phyloP scores from a whole-genome alignment of 2,329 filamentous ascomycete genomes.

The Scedosporium aurantiacum region DNA sequence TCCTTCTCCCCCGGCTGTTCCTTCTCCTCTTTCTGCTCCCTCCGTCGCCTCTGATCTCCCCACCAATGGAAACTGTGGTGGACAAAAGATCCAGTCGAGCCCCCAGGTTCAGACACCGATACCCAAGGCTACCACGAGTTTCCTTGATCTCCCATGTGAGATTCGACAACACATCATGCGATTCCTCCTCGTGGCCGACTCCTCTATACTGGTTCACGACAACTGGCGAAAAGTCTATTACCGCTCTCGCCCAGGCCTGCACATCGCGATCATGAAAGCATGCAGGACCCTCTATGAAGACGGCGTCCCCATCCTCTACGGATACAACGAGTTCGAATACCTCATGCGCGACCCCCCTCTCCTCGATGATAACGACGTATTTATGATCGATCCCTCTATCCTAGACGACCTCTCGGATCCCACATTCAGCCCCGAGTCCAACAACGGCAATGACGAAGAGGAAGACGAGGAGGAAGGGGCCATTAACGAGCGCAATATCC shows the following conservation, averaged over 20 bases:
- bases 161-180: constrained; percentile 21
- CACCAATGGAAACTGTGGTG: too few species aligned
- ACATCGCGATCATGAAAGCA: constrained; percentile 24
- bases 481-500: constrained; percentile 1
- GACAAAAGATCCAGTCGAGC: too few species aligned
- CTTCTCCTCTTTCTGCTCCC: too few species aligned
- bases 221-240: constrained; percentile 23
- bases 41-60: too few species aligned
- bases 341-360: constrained; percentile 26
- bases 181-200: constrained; percentile 19
- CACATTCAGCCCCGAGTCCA: neutral
- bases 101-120: too few species aligned
- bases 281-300: constrained; percentile 24
- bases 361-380: constrained; percentile 10
- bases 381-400: constrained; percentile 1
- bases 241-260: constrained; percentile 15
- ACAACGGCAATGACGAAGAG: constrained; percentile 12
- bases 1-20: too few species aligned
- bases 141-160: constrained; percentile 17
- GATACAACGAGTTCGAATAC: constrained; percentile 36
- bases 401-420: neutral
- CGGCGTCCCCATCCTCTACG: constrained; percentile 31
- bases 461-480: neutral
- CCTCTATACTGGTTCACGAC: constrained; percentile 21
- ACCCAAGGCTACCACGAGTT: constrained; percentile 4